These are phyloP conservation scores for Pilobolus umbonatus DNA, from an alignment of 192 early-diverging fungal species.

Conservation along the genomic window DNA sequence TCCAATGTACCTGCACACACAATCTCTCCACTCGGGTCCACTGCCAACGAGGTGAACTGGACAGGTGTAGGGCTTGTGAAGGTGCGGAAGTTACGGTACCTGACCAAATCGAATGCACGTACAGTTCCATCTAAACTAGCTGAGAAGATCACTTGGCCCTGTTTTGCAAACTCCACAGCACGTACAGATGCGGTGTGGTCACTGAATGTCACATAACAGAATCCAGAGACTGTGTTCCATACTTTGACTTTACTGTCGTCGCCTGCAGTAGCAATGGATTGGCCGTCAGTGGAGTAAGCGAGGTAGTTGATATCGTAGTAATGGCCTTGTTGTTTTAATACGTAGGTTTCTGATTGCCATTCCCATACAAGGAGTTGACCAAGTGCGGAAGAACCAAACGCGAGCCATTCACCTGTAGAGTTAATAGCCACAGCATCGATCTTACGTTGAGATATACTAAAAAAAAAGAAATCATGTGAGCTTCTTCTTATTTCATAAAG, in stretches of 20 bases:
- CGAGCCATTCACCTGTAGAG: constrained; percentile 93
- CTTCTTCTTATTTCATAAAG: not conserved
- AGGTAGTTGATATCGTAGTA: constrained; percentile 90
- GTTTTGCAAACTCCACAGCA: constrained; percentile 84
- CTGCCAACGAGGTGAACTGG: constrained; percentile 90
- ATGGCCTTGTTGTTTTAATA: constrained; percentile 99
- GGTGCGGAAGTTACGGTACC: constrained; percentile 98
- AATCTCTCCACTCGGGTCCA: constrained; percentile 95
- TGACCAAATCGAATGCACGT: constrained; percentile 94
- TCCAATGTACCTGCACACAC: constrained; percentile 93
- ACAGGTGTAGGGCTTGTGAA: constrained; percentile 93
- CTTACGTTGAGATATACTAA: constrained; percentile 88
- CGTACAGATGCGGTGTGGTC: constrained; percentile 83
- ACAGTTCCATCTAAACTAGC: constrained; percentile 97
- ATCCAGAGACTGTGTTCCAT: constrained; percentile 94
- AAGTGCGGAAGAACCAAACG: constrained; percentile 85
- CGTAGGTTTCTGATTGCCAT: constrained; percentile 99
- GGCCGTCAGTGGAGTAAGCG: constrained; percentile 88
- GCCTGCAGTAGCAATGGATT: constrained; percentile 91
- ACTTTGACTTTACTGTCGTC: constrained; percentile 98
- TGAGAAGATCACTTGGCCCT: constrained; percentile 92
- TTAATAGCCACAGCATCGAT: constrained; percentile 89
- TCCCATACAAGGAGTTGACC: constrained; percentile 99
- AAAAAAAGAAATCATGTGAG: not conserved
- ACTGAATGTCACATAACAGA: constrained; percentile 97